Evolutionary conservation across 441 rosid genomes (phyloP).

Genomic region (Metrosideros polymorpha): DNA sequence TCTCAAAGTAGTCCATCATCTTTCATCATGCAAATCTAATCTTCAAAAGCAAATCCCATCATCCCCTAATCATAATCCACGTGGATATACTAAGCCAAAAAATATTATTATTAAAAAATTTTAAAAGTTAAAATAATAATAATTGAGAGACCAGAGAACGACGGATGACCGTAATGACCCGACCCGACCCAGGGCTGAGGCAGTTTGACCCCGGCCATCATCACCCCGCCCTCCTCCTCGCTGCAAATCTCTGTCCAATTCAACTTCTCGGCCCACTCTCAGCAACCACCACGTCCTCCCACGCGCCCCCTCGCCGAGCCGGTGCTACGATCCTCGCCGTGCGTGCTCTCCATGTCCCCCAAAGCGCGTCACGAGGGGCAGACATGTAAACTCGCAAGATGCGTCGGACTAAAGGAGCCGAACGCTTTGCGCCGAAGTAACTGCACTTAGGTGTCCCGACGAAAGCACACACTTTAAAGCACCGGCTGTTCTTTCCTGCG

Average conservation of each 20-base stretch:
- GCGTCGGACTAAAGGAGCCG: slow-evolving; percentile 23
- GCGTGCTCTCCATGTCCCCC: not conserved
- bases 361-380: not conserved
- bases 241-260: not conserved
- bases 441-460: slow-evolving; percentile 14
- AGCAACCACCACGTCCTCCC: not conserved
- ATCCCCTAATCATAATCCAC: not conserved
- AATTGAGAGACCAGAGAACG: not conserved
- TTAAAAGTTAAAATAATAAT: rapidly evolving
- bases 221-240: not conserved
- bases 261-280: not conserved
- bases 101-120: not conserved
- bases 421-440: slow-evolving; percentile 33
- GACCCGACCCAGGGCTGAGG: not conserved
- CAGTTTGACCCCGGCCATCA: not conserved
- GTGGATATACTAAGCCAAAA: not conserved
- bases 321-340: not conserved
- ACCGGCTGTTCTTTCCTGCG: not conserved
- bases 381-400: not conserved
- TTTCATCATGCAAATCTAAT: not conserved
- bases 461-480: slow-evolving; percentile 2
- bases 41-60: not conserved
- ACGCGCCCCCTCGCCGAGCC: not conserved
- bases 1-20: not conserved
- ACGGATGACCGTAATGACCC: not conserved